Conservation (phyloP, 2,329 filamentous ascomycete species). For the Penicillium capsulatum region DNA sequence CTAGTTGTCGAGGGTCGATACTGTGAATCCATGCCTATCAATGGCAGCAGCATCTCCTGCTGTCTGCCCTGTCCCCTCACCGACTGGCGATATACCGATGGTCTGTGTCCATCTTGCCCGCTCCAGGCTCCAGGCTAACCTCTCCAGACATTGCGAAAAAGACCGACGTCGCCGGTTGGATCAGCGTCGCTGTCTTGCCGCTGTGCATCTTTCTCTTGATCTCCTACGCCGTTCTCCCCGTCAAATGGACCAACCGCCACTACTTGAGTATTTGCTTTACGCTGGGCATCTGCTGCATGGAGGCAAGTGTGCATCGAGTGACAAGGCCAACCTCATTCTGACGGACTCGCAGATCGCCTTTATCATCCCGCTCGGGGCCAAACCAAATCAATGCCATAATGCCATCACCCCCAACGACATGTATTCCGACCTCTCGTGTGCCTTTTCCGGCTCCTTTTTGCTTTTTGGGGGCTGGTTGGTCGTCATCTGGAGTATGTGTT, state of each 20-base stretch:
- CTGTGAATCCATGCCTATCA: constrained; percentile 49
- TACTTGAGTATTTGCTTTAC: constrained; percentile 88
- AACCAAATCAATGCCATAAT: constrained; percentile 79
- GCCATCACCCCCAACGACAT: constrained; percentile 91
- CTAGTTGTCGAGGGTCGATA: constrained; percentile 59
- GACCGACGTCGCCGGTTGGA: constrained; percentile 69
- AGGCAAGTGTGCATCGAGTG: constrained; percentile 51
- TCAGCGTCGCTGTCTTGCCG: constrained; percentile 69
- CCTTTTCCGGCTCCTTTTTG: constrained; percentile 80
- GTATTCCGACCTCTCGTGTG: constrained; percentile 75
- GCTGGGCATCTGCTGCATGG: constrained; percentile 70
- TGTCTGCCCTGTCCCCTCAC: constrained; percentile 88
- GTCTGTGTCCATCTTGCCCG: constrained; percentile 33
- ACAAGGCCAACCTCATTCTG: constrained; percentile 4
- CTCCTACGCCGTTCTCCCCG: constrained; percentile 74
- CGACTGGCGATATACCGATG: constrained; percentile 65
- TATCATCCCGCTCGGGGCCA: constrained; percentile 75
- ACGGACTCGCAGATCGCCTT: constrained; percentile 66
- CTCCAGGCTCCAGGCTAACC: constrained; percentile 8
- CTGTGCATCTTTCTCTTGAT: constrained; percentile 71
- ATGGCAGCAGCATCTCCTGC: constrained; percentile 52
- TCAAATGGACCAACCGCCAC: constrained; percentile 85
- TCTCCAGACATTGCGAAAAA: constrained; percentile 50
- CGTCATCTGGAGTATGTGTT: constrained; percentile 65
- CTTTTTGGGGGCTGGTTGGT: constrained; percentile 80